Percentiles rank a stretch among this genome's conserved stretches.
phyloP scores from a whole-genome alignment of 2,329 filamentous ascomycete species.

The Trichoderma brevicompactum region DNA sequence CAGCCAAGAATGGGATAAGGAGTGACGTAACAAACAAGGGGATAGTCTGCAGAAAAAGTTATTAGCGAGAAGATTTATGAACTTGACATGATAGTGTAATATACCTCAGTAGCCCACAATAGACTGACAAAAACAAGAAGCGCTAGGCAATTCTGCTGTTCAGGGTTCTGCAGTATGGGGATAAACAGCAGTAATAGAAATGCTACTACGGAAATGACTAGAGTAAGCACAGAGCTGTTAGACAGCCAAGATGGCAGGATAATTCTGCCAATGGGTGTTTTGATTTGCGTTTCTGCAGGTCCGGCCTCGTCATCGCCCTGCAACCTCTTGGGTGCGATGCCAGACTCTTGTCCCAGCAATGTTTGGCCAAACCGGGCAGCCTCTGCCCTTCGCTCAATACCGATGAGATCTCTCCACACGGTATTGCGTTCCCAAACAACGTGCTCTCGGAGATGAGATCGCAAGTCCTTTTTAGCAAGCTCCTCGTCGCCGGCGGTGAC shows the following conservation, averaged over 20 bases:
- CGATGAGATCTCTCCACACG: slow-evolving; percentile 98
- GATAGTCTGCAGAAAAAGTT: slow-evolving; percentile 66
- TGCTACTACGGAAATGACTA: slow-evolving; percentile 70
- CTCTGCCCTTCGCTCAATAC: slow-evolving; percentile 92
- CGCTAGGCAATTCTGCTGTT: slow-evolving; percentile 95
- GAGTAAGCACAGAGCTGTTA: slow-evolving; percentile 77
- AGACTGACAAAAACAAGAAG: slow-evolving; percentile 92
- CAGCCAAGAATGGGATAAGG: slow-evolving; percentile 89
- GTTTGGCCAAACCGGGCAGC: slow-evolving; percentile 89
- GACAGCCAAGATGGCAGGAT: slow-evolving; percentile 80
- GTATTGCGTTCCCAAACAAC: slow-evolving; percentile 99
- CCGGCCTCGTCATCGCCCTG: slow-evolving; percentile 81
- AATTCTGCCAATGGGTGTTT: slow-evolving; percentile 79
- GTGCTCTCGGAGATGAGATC: slow-evolving; percentile 90
- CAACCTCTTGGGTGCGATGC: slow-evolving; percentile 68
- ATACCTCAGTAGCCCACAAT: slow-evolving; percentile 93
- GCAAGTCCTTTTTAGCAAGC: slow-evolving; percentile 80
- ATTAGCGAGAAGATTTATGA: not conserved
- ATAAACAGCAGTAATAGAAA: slow-evolving; percentile 76
- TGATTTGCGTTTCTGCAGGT: slow-evolving; percentile 67
- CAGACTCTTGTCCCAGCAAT: slow-evolving; percentile 75
- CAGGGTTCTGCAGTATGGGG: slow-evolving; percentile 81
- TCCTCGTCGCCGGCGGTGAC: slow-evolving; percentile 80
- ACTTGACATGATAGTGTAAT: slow-evolving; percentile 31
- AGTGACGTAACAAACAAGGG: slow-evolving; percentile 96